phyloP scores from a whole-genome alignment of 2,329 filamentous ascomycete genomes.

The Aspergillus spinulosporus region DNA sequence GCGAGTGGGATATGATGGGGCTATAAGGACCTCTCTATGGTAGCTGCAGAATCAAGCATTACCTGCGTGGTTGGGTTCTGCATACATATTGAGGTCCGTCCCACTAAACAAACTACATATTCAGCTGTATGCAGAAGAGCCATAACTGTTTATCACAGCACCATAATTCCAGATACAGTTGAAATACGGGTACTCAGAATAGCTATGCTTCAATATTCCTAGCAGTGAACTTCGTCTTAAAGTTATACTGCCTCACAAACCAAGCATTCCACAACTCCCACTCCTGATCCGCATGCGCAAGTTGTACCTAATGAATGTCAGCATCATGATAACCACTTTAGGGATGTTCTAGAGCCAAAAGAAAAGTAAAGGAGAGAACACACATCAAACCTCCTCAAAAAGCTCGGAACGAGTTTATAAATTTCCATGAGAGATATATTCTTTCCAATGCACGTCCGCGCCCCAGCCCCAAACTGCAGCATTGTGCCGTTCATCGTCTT shows the following conservation, averaged over 20 bases:
- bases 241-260: constrained; percentile 21
- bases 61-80: no score
- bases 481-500: constrained; percentile 35
- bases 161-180: no score
- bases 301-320: constrained; percentile 8
- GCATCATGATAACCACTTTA: not conserved
- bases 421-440: constrained; percentile 37
- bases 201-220: constrained; percentile 7
- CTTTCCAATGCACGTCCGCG: constrained; percentile 35
- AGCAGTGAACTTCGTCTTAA: constrained; percentile 14
- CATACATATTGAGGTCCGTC: no score
- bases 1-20: no score
- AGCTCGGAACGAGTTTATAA: constrained; percentile 33
- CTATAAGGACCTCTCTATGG: no score
- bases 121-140: no score
- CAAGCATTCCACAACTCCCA: constrained; percentile 21
- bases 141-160: no score
- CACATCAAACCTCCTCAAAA: constrained; percentile 18
- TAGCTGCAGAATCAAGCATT: no score
- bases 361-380: not conserved
- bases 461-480: constrained; percentile 33
- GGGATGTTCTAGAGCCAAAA: not conserved
- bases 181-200: no score
- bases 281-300: constrained; percentile 17
- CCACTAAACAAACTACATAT: no score